Conservation (phyloP, 805 yeast species). For the Nakazawaea ambrosiae region DNA sequence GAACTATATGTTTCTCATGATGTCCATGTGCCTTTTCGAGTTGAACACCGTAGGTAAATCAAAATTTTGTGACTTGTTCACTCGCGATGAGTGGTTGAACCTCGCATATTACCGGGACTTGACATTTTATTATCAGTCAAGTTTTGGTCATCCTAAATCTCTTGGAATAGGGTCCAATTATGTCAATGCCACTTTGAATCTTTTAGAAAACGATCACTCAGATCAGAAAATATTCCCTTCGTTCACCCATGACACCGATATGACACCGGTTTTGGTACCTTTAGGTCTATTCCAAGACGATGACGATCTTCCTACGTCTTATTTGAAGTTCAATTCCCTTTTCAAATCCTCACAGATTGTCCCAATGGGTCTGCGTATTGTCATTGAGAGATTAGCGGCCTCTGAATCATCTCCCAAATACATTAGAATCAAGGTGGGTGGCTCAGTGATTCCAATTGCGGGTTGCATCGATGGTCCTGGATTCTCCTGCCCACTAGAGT, state of each 20-base stretch:
- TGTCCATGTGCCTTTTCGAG: slow-evolving; percentile 45
- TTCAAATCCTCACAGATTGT: slow-evolving; percentile 40
- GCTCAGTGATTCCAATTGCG: slow-evolving; percentile 44
- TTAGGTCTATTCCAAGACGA: slow-evolving; percentile 38
- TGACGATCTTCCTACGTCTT: slow-evolving; percentile 32
- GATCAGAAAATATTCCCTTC: slow-evolving; percentile 33
- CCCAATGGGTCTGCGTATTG: slow-evolving; percentile 46
- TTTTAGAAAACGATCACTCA: slow-evolving; percentile 31
- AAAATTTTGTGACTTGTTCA: slow-evolving; percentile 37
- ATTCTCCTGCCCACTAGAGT: slow-evolving; percentile 19
- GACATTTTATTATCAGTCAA: slow-evolving; percentile 36
- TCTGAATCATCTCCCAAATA: slow-evolving; percentile 24
- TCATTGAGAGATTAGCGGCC: slow-evolving; percentile 38
- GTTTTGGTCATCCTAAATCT: slow-evolving; percentile 40
- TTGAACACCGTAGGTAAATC: slow-evolving; percentile 40
- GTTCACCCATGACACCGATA: slow-evolving; percentile 52
- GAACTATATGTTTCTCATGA: slow-evolving; percentile 31
- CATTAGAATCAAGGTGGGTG: slow-evolving; percentile 42
- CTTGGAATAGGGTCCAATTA: slow-evolving; percentile 35
- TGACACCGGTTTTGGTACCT: slow-evolving; percentile 41
- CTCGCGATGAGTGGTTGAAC: slow-evolving; percentile 39
- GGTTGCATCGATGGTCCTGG: slow-evolving; percentile 47
- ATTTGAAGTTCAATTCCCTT: slow-evolving; percentile 37
- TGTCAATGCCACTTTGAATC: slow-evolving; percentile 38
- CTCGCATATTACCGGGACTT: slow-evolving; percentile 36